Base-by-base conservation (phyloP, 805 yeast genomes). In the Trichomonascus vanleenenianus region DNA sequence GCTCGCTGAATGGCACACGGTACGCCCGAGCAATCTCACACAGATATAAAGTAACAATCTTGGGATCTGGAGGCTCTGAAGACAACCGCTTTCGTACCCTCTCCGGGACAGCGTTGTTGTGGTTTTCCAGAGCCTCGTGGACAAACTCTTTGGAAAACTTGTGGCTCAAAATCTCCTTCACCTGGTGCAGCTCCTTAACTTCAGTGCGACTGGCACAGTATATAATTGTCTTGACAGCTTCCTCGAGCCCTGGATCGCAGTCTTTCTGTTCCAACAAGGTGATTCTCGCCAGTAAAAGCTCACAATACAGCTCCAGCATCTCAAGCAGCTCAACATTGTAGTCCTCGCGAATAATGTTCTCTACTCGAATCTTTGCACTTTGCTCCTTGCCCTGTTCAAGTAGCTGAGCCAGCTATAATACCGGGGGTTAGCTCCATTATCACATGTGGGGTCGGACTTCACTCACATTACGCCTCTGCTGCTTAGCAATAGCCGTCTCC, bases 1-100 rank as follows among this genome's bases (percentile, higher is more conserved):
- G 60, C 11, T 78, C 81, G 30, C 85, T 78, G 56, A 78, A 88
- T 1, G 87, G 83, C 0, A 81, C 93, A 18, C 74, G 72, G 57
- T 88, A 87, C 0, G 95, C 84, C 43, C 71, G 71, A 1, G 95
- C 95, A 50, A 87, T 87, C 57, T 87, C 96, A 44, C 74, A 68
- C 50, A 88, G 67, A 56, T 88, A 88, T 48, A 84, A 62, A 12
- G 73, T 71, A 1, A 87, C 93, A 45, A 87, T 68, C 19, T 72
- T 78, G 37, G 70, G 72, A 3, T 73, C 62, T 1, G 95, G 96
- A 3, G 93, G 79, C 44, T 74, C 77, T 2, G 81, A 75, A 14
- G 74, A 68, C 47, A 93, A 80, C 50, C 88, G 66, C 38, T 71
- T 72, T 12, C 74, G 55, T 3, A 87, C 75, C 57, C 81, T 83